Base-by-base conservation (phyloP, 2,329 filamentous ascomycete genomes). In the Scedosporium dehoogii region DNA sequence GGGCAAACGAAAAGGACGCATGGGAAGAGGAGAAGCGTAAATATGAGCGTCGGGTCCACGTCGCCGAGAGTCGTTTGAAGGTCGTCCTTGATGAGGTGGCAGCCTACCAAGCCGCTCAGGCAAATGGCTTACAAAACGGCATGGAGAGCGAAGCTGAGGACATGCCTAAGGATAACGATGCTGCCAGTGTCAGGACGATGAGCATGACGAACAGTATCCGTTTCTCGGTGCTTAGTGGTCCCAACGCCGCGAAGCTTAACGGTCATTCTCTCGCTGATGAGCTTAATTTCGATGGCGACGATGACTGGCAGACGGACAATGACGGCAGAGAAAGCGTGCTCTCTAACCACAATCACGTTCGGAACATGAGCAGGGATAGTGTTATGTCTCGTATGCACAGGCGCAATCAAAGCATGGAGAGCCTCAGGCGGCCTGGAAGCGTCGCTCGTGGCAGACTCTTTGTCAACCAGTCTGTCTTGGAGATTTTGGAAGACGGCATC, bases 241-340 rank as follows among this genome's bases (percentile, higher is more conserved):
- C 76, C 6, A 82, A 80, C 3, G 73, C 77, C 9, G 75, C 77
- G 21, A 88, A 87, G 70, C 70, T 77, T 3, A 86, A 85, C 68
- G 89, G 88, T 1, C 75, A 91, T 64, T 96, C 89, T 65, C 80
- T 99, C 48, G 94, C 94, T 0, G 92, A 97, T 68, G 94, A 99
- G 75, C 81, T 99, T 62, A 87, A 90, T 65, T 89, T 96, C 65
- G 90, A 92, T 63, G 89, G 90, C 64, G 90, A 93, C 62, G 90
- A 92, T 38, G 81, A 84, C 53, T 83, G 85, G 62, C 78, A 89
- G 65, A 88, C 89, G 42, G 87, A 92, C 65, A 82, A 87, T 55
- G 88, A 91, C 59, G 86, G 87, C 1, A 84, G 86, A 44, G 83
- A 87, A 62, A 88, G 84, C 65, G 78, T 80, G 16, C 68, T 86